Evolutionary conservation across 2,329 filamentous ascomycete species (phyloP).

Genomic region (Chrysoporthe deuterocubensis): DNA sequence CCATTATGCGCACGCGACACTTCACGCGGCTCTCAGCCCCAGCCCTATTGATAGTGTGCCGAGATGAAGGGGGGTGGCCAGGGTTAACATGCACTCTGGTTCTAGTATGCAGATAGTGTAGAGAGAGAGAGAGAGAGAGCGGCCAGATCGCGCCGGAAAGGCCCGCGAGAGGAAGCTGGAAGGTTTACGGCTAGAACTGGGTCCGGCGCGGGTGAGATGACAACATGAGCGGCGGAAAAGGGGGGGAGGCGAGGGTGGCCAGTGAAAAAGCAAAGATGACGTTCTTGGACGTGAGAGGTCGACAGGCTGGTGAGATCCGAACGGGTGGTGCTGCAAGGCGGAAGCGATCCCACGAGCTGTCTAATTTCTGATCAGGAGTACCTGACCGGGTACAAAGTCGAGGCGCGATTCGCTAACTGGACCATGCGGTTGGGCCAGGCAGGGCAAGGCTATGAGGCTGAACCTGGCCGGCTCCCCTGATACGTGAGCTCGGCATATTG

Average conservation of each 20-base stretch:
- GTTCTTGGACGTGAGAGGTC: conserved; percentile 17
- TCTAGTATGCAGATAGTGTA: no score
- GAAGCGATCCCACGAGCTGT: conserved; percentile 7
- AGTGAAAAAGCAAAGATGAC: neutral
- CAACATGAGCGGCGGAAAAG: neutral
- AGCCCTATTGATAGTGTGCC: neutral
- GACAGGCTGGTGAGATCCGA: conserved; percentile 1
- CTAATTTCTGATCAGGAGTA: neutral
- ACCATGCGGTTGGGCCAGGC: neutral
- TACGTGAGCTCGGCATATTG: neutral
- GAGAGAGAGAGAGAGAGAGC: neutral
- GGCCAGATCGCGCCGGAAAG: neutral
- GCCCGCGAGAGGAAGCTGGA: neutral
- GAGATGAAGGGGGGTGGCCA: neutral
- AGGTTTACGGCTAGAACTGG: conserved; percentile 9
- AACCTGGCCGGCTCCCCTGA: neutral
- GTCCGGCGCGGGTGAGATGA: conserved; percentile 13
- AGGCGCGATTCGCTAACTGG: neutral
- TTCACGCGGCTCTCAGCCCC: conserved; percentile 14
- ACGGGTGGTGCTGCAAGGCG: conserved; percentile 10
- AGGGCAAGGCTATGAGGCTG: neutral
- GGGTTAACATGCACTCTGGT: neutral
- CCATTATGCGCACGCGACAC: conserved; percentile 1
- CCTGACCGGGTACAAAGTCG: neutral
- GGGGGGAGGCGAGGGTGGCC: conserved; percentile 4